Conservation (phyloP, 208 protist species). For the Trichomonas gallinae region DNA sequence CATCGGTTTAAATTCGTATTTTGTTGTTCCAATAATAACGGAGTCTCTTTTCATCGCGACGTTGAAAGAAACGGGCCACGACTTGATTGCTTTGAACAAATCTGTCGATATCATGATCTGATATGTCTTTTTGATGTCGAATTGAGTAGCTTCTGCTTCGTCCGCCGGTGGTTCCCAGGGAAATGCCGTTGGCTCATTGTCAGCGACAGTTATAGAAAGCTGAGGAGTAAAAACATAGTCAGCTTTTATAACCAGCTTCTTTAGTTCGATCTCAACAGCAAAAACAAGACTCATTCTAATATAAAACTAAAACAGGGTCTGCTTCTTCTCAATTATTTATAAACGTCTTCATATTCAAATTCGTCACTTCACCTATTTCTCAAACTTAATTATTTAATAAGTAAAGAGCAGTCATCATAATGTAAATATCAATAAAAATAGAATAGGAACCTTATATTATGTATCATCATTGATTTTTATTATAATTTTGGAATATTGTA, state of each 20-base stretch:
- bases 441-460: too few relatives aligned
- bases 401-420: too few relatives aligned
- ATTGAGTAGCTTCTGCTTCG: neutral
- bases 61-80: neutral
- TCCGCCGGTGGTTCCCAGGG: neutral
- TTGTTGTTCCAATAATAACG: neutral
- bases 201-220: neutral
- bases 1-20: slow-evolving; percentile 2
- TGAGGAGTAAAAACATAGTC: too few relatives aligned
- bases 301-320: too few relatives aligned
- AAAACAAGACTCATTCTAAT: neutral
- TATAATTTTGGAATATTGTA: too few relatives aligned
- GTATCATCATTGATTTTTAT: too few relatives aligned
- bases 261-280: neutral
- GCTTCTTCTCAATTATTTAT: too few relatives aligned
- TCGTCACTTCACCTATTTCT: too few relatives aligned
- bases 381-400: too few relatives aligned
- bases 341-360: too few relatives aligned
- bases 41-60: neutral
- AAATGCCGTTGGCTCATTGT: neutral
- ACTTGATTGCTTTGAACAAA: neutral
- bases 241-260: neutral
- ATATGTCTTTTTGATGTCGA: neutral
- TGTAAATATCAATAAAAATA: too few relatives aligned
- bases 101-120: neutral